Base-by-base conservation (phyloP, 306 rosid genomes). In the Luffa acutangula region DNA sequence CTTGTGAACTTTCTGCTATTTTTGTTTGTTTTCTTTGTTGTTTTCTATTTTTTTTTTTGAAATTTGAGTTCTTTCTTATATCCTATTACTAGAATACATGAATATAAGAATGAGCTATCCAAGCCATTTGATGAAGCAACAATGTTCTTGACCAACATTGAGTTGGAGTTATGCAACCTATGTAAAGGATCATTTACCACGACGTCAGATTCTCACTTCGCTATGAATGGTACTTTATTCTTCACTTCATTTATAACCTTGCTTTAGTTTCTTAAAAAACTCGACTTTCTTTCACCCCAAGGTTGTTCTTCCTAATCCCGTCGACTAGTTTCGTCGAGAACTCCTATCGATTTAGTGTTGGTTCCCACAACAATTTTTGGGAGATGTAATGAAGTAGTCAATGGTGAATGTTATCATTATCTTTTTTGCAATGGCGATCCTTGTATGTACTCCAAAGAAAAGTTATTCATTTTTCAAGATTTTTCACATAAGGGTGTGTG, bases 51-150 rank as follows among this genome's bases (percentile, higher is more conserved):
- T 9, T 67, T 20, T 58, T 20, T 13, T 34, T 34, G 70, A 63
- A 36, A 63, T 34, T 48, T 72, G 77, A 72, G 42, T 45, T 45
- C 39, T 71, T 71, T 71, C 57, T 45, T 33, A 45, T 33, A 0
- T 14, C 13, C 39, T 11, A 3, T 62, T 10, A 33, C 12, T 41
- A 12, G 67, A 62, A 33, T 31, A 9, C 41, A 60, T 62, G 41
- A 80, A 82, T 94, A 78, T 78, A 90, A 83, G 80, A 89, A 92
- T 77, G 97, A 92, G 83, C 66, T 94, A 60, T 87, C 88, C 10
- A 92, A 85, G 81, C 94, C 90, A 9, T 86, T 90, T 81, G 75
- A 90, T 58, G 98, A 92, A 85, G 96, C 98, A 0, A 84, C 91
- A 31, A 56, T 83, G 77, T 92, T 92, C 80, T 77, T 94, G 84